phyloP scores from a whole-genome alignment of 257 asterid genomes.

The Marsdenia floribunda region DNA sequence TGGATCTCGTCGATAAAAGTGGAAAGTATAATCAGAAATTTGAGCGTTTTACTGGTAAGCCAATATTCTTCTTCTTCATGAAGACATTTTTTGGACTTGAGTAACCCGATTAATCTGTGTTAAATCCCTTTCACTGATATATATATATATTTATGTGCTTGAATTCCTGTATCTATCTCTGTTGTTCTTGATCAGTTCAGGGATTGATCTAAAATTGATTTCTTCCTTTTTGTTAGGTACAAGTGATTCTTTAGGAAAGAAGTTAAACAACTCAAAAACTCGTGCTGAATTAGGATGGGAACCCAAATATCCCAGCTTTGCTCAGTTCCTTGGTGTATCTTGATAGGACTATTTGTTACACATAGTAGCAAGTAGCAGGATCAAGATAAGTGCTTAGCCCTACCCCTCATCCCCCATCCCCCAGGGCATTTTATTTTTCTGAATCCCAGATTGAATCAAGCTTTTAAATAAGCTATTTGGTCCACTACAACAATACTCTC shows the following conservation, averaged over 20 bases:
- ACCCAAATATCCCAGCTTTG: slow-evolving; percentile 77
- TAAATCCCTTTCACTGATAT: neutral
- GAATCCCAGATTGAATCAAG: neutral
- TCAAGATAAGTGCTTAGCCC: too few species aligned
- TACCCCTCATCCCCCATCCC: too few species aligned
- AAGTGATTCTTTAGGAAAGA: slow-evolving; percentile 74
- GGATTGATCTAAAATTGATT: neutral
- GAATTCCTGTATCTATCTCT: neutral
- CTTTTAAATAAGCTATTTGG: neutral
- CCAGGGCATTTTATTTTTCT: neutral
- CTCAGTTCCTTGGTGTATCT: slow-evolving; percentile 61
- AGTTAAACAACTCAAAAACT: slow-evolving; percentile 67
- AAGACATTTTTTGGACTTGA: neutral
- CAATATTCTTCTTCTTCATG: neutral
- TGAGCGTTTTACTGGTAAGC: slow-evolving; percentile 63
- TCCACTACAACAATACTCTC: neutral
- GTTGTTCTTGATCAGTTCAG: neutral
- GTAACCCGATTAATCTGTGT: neutral
- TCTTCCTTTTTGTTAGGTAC: slow-evolving; percentile 47
- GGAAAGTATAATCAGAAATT: slow-evolving; percentile 69
- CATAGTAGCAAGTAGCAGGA: neutral
- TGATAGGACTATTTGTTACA: neutral
- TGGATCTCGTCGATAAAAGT: slow-evolving; percentile 69
- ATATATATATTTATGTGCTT: neutral
- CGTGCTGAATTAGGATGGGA: slow-evolving; percentile 79